Base-by-base conservation (phyloP, 257 asterid species). In the Nicotiana tabacum region DNA sequence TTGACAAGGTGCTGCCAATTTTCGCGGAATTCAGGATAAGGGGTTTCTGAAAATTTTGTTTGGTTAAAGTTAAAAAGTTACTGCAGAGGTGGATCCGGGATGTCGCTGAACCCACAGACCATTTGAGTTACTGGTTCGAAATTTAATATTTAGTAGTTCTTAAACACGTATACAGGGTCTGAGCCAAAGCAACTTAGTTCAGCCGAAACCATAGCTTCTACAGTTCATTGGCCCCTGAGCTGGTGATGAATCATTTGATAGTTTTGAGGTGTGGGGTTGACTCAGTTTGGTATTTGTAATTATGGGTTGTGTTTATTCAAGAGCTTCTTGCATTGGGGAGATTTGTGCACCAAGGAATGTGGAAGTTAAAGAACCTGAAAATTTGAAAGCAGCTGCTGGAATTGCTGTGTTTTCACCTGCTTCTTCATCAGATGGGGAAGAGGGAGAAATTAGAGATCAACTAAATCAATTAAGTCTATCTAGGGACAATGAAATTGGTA, bases 261-360 rank as follows among this genome's bases (percentile, higher is more conserved):
- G 57, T 76, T 82, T 65, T 79, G 86, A 84, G 70, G 82, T 64
- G 82, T 82, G 86, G 86, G 84, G 53, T 90, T 70, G 88, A 84
- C 82, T 81, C 77, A n/a, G 65, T 85, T 69, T 79, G 85, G 87
- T 80, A 51, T 89, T 87, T 84, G 55, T 83, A 86, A 89, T 88
- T 88, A 96, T 96, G 99, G 99, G 99, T 68, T 96, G 98, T 90
- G 94, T 84, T 83, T 91, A 92, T 88, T 96, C 99, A 6, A 94
- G 89, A 89, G 81, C 92, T 61, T 95, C 91, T 55, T 96, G 98
- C 84, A 94, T 96, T 81, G 97, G 99, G 13, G 96, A 91, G 77
- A 85, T 92, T 87, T 96, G 96, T 90, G 93, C 92, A 82, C 92
- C 97, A 10, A 89, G 92, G 85, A 91, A 91, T 84, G 87, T 60